Percentiles rank a stretch among this genome's conserved stretches.
Conservation (phyloP, 2,329 filamentous ascomycete genomes). For the Xylariaceae sp. region DNA sequence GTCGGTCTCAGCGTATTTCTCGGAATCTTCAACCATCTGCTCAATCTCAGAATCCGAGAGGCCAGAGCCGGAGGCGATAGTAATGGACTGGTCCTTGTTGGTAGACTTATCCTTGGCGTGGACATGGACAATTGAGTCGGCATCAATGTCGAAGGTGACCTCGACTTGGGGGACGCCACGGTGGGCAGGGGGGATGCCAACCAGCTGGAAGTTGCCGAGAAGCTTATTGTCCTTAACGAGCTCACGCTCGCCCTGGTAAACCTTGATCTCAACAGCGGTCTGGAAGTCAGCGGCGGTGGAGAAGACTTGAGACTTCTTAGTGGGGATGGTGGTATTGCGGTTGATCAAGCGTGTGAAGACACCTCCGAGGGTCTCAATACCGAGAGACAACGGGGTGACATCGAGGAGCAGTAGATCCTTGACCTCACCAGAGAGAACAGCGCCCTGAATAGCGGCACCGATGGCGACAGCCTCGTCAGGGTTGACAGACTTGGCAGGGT, state of each 20-base stretch:
- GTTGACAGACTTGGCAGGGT: slow-evolving; percentile 97
- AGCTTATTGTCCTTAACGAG: slow-evolving; percentile 98
- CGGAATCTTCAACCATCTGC: slow-evolving; percentile 95
- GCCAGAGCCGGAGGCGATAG: slow-evolving; percentile 95
- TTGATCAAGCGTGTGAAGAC: slow-evolving; percentile 98
- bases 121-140: slow-evolving; percentile 96
- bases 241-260: slow-evolving; percentile 99
- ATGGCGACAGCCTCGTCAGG: slow-evolving; percentile 97
- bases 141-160: slow-evolving; percentile 98
- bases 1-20: slow-evolving; percentile 91
- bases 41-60: slow-evolving; percentile 92
- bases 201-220: slow-evolving; percentile 98
- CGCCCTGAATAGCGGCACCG: slow-evolving; percentile 95
- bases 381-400: slow-evolving; percentile 91
- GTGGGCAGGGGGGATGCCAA: slow-evolving; percentile 93
- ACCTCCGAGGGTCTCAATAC: slow-evolving; percentile 97
- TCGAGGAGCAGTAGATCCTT: slow-evolving; percentile 94
- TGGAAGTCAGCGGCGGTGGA: slow-evolving; percentile 97
- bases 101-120: slow-evolving; percentile 99
- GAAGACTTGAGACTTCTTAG: slow-evolving; percentile 99
- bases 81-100: slow-evolving; percentile 99
- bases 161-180: slow-evolving; percentile 95
- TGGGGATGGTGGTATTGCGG: slow-evolving; percentile 98
- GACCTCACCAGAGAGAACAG: slow-evolving; percentile 92
- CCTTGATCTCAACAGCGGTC: slow-evolving; percentile 98